Evolutionary conservation across 208 protist genomes (phyloP), one percentile per base, ranked within the genome.

Genomic region (Acanthamoeba sp.): DNA sequence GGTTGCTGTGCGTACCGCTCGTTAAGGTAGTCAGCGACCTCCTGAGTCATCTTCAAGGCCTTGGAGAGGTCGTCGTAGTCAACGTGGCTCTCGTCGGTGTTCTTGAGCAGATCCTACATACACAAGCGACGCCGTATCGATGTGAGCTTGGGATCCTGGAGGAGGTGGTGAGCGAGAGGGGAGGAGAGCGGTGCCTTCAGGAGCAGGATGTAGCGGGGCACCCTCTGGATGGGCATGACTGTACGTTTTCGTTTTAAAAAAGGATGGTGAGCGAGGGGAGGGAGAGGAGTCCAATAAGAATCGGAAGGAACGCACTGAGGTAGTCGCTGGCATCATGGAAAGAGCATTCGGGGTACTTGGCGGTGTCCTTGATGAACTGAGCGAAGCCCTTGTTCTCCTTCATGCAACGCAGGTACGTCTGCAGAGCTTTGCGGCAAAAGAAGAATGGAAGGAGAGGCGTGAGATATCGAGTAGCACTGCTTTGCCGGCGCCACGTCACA

Each of bases 301-400:
- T n/a, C n/a, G n/a, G n/a, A n/a, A n/a, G 36, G 36, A 3, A 4
- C 38, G 45, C 42, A 87, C 78, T 87, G 48, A 87, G 78, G 34
- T 62, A 87, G 78, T 87, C 78, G 78, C 48, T 87, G 78, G 78
- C 78, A 20, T 87, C 78, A 20, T 87, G 78, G 48, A 87, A 87
- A 12, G 78, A 42, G 78, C 78, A 87, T 10, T 87, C 78, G 48
- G 78, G 78, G 34, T 87, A 87, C 78, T 87, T 87, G 4, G 78
- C 78, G 29, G 78, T 87, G 78, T 87, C 78, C 45, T 87, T 87
- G 78, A 87, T 87, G 78, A 87, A 87, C 78, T 87, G 78, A 24
- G 38, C 45, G 27, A 87, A 87, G 22, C 32, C 78, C 48, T 87
- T 87, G 78, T 87, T 87, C 78, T 87, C 78, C 78, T 87, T 87